phyloP scores from a whole-genome alignment of 1,139 yeast genomes.

The Ashbya aceris region DNA sequence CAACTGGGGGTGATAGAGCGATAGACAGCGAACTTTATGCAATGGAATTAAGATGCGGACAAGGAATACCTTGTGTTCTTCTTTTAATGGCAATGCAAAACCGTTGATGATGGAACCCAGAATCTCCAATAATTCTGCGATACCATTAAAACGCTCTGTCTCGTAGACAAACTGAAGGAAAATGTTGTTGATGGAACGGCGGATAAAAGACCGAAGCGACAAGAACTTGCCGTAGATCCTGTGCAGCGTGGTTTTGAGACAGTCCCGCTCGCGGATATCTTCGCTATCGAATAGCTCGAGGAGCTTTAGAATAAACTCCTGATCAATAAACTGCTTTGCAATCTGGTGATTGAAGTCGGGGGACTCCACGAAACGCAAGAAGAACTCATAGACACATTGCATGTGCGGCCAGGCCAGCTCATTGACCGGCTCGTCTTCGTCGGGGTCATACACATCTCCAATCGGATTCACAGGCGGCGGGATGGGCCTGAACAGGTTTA shows the following conservation, averaged over 20 bases:
- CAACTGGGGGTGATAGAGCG: constrained; percentile 89
- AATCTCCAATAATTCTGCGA: constrained; percentile 88
- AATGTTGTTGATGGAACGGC: constrained; percentile 86
- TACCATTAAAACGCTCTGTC: constrained; percentile 92
- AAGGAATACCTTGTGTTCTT: constrained; percentile 88
- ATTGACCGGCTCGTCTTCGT: constrained; percentile 95
- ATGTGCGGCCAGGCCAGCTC: constrained; percentile 99
- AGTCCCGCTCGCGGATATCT: constrained; percentile 93
- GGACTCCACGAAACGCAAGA: constrained; percentile 83
- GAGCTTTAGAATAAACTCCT: constrained; percentile 68
- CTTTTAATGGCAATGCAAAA: constrained; percentile 92
- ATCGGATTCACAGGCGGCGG: constrained; percentile 98
- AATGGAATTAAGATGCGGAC: constrained; percentile 84
- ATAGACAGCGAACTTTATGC: constrained; percentile 82
- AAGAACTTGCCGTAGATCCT: constrained; percentile 92
- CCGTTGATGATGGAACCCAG: constrained; percentile 96
- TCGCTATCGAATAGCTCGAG: constrained; percentile 91
- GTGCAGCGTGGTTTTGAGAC: constrained; percentile 88
- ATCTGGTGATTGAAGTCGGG: constrained; percentile 90
- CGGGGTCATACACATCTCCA: constrained; percentile 95
- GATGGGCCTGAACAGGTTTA: constrained; percentile 84
- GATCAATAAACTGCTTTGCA: constrained; percentile 92
- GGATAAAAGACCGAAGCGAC: constrained; percentile 79
- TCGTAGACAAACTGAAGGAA: constrained; percentile 90
- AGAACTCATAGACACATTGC: constrained; percentile 93